Evolutionary conservation across 1,284 basidiomycete genomes (phyloP).

Genomic region (Farysia itapuensis): DNA sequence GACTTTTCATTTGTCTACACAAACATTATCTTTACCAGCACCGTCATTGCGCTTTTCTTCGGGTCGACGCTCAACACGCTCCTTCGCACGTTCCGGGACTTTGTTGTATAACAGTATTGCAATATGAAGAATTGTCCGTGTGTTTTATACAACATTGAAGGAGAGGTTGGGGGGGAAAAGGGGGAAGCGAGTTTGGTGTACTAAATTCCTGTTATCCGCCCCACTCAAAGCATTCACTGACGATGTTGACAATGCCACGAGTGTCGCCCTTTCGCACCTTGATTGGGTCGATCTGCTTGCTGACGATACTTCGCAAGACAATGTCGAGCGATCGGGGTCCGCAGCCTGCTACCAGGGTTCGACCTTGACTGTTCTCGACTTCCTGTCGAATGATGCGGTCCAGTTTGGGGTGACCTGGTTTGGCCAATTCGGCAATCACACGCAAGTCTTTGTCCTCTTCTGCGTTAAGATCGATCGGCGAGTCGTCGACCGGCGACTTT

Average conservation of each 20-base stretch:
- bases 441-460: constrained; percentile 72
- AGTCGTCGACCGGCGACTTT: constrained; percentile 26
- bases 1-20: constrained; percentile 99
- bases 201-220: constrained; percentile 25
- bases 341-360: constrained; percentile 74
- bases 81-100: constrained; percentile 71
- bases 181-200: too few species aligned
- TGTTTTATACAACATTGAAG: too few species aligned
- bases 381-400: constrained; percentile 71
- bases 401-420: constrained; percentile 74
- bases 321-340: constrained; percentile 74
- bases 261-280: constrained; percentile 68
- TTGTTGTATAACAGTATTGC: constrained; percentile 22
- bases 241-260: constrained; percentile 62
- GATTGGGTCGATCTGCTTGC: constrained; percentile 67
- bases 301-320: constrained; percentile 71
- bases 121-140: too few species aligned
- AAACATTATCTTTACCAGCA: constrained; percentile 69
- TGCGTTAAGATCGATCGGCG: constrained; percentile 65
- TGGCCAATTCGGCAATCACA: constrained; percentile 70
- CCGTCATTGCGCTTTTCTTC: constrained; percentile 76
- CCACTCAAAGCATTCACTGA: constrained; percentile 53
- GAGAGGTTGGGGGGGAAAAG: too few species aligned
- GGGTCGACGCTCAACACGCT: constrained; percentile 86
- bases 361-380: constrained; percentile 66